Evolutionary conservation across 1,139 yeast genomes (phyloP).

Genomic region (Nakaseomyces delphensis): DNA sequence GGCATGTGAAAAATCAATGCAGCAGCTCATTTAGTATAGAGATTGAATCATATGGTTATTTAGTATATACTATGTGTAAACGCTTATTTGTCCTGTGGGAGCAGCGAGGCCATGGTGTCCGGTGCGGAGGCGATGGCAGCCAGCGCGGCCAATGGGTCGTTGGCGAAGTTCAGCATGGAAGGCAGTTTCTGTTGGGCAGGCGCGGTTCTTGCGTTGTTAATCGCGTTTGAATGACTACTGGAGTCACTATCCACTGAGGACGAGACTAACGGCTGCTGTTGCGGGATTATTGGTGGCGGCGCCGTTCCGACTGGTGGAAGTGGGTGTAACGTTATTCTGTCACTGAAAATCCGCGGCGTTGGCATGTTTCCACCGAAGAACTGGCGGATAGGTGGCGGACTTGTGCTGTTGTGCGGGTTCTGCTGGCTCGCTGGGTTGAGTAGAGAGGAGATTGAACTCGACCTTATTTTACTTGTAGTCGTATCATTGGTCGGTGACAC

Average conservation of each 20-base stretch:
- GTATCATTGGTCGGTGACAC: not conserved
- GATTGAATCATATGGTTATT: not conserved
- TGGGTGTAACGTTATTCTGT: not conserved
- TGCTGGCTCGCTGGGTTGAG: constrained; percentile 15
- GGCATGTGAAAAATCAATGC: constrained; percentile 1
- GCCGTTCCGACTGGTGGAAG: not conserved
- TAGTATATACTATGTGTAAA: not conserved
- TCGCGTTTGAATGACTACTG: constrained; percentile 7
- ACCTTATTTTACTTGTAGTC: constrained; percentile 8
- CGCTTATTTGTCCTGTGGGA: constrained; percentile 4
- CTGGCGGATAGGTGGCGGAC: constrained; percentile 5
- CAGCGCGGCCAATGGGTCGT: constrained; percentile 32
- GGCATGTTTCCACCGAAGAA: constrained; percentile 4
- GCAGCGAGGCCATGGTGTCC: constrained; percentile 13
- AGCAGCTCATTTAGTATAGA: not conserved
- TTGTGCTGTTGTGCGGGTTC: not conserved
- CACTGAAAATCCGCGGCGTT: constrained; percentile 2
- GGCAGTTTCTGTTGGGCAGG: not conserved
- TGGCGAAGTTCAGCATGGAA: constrained; percentile 23
- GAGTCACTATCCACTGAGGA: constrained; percentile 5
- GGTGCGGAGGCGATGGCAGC: constrained; percentile 34
- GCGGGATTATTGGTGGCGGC: not conserved
- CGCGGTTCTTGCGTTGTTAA: not conserved
- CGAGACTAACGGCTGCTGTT: constrained; percentile 1
- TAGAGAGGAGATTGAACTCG: constrained; percentile 21